A percentile compares a stretch with the other conserved stretches of the same genome.
These are phyloP conservation scores for Aspergillus saccharolyticus DNA, from an alignment of 495 filamentous ascomycete species.

Conservation along the genomic window DNA sequence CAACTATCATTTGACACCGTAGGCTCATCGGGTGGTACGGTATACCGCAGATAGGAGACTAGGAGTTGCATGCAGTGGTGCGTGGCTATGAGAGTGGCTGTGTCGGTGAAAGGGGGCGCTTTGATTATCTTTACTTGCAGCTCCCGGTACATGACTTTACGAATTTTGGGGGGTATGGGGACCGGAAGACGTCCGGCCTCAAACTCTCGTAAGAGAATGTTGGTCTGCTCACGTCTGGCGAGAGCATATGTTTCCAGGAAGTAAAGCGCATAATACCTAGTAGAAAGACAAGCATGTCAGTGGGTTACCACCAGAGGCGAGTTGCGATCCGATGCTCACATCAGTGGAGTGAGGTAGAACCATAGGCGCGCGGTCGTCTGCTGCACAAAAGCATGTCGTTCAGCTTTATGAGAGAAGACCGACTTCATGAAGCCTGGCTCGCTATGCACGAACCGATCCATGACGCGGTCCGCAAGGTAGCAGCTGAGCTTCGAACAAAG, in stretches of 20 bases:
- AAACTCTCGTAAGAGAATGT: constrained; percentile 36
- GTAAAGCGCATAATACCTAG: constrained; percentile 40
- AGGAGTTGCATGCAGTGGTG: constrained; percentile 44
- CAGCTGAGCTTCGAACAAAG: constrained; percentile 38
- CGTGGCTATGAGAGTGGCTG: constrained; percentile 37
- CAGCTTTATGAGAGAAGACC: constrained; percentile 29
- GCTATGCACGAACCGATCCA: constrained; percentile 34
- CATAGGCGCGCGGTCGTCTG: constrained; percentile 31
- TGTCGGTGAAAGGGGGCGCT: constrained; percentile 42
- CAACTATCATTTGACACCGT: constrained; percentile 34
- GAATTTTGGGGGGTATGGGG: constrained; percentile 29
- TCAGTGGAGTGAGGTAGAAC: constrained; percentile 39
- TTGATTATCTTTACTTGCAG: constrained; percentile 38
- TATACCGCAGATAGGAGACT: constrained; percentile 37
- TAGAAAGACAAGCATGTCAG: constrained; percentile 7
- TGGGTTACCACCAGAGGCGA: not conserved
- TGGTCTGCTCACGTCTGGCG: constrained; percentile 39
- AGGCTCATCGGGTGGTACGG: constrained; percentile 30
- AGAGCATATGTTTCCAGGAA: constrained; percentile 40
- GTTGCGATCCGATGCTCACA: constrained; percentile 24
- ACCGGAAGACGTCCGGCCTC: constrained; percentile 38
- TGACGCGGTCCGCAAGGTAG: constrained; percentile 41
- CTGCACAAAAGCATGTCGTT: constrained; percentile 32
- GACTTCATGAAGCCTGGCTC: constrained; percentile 31
- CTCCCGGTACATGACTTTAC: constrained; percentile 35